Evolutionary conservation across 148 eudicot genomes (phyloP), one percentile per base, ranked within the genome.

Genomic region (Amaranthus cruentus): DNA sequence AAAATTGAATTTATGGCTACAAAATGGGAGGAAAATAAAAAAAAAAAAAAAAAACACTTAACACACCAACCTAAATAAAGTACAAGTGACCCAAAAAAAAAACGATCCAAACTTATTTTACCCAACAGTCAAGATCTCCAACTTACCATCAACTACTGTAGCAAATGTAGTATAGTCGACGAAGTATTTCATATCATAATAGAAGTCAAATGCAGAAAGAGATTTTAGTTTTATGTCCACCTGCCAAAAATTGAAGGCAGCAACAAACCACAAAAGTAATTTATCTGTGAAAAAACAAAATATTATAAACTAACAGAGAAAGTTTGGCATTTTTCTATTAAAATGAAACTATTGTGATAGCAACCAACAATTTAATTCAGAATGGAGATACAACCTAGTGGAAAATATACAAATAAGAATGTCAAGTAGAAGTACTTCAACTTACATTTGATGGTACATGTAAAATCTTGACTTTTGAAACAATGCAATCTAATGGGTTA

Each of bases 131-230:
- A 66, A 62, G 68, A 73, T 67, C 18, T 53, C 10, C 51, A 52
- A 47, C 85, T 72, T 83, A 83, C 85, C 85, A 55, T 69, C 77
- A 73, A 73, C 62, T 70, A 76, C 71, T 51, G 85, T 69, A 65
- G 80, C 73, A 79, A 83, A 83, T 47, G 85, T 76, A 50, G 85
- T 76, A 49, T 79, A 79, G 48, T 83, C 85, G 47, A 83, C 55
- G 4, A n/a, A 73, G 73, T 83, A 83, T 70, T 79, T 73, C 85
- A 82, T 79, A 74, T 82, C 85, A 54, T 79, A 82, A 66, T 76
- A 82, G 70, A 79, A 82, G 76, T 79, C 82, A 65, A 67, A 83
- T 21, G 78, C 70, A 6, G 83, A 72, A 76, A 76, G 77, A 66
- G 76, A 72, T 77, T 83, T 79, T 57, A 81, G 38, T 55, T 76